Base-by-base conservation (phyloP, 805 yeast genomes). In the Candida lessepsii region DNA sequence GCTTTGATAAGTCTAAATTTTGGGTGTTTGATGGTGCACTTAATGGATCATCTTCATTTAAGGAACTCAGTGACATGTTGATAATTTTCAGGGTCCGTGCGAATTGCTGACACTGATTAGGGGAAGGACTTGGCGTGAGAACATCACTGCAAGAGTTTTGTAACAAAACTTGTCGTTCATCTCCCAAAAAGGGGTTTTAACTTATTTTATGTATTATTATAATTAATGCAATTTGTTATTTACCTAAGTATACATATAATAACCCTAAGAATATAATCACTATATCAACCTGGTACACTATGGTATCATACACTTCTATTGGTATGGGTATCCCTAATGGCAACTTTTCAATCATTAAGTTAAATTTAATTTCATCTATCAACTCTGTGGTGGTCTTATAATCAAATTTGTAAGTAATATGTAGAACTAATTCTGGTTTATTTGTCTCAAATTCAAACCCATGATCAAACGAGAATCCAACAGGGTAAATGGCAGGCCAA, bases 1-100 rank as follows among this genome's bases (percentile, higher is more conserved):
- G 62, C 41, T 78, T 76, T 15, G 78, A 67, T 39, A 77, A 55
- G 53, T 83, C 88, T 23, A 76, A 52, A 40, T 65, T 61, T 45
- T 70, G 72, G 34, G 65, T 61, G 45, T 68, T 70, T 34, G 50
- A 63, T 25, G 74, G 76, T 36, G 71, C 72, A 20, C 73, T 74
- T 52, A 74, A 61, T 33, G 81, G 81, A 52, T 75, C 78, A 36
- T 70, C 76, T 51, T 69, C 75, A 34, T 45, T 57, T 59, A 27
- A 54, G 50, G 16, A 68, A 60, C 67, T 65, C 40, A 29, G 40
- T 28, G 34, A 37, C 33, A 29, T 37, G 21, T 35, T 35, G 29
- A 24, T 24, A 34, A 24, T 20, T 27, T 27, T 25, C 20, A 34
- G 29, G 37, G 23, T 34, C 29, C 19, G 27, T 34, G 37, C 37